Base-by-base conservation (phyloP, 176 grass and related monocot genomes). In the Elaeis guineensis region DNA sequence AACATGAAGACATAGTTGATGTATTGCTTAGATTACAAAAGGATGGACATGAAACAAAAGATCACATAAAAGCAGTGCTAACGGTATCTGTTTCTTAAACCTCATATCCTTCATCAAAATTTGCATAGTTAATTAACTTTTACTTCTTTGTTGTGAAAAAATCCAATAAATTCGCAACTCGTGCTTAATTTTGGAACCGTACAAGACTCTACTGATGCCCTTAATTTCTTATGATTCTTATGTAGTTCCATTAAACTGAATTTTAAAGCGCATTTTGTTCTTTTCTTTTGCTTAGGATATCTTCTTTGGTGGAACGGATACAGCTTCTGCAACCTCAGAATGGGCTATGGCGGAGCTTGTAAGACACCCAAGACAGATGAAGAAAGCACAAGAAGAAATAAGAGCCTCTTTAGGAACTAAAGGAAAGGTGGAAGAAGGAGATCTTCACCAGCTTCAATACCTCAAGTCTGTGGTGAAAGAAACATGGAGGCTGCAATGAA, bases 341-440 rank as follows among this genome's bases (percentile, higher is more conserved):
- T 80, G 82, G 82, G 52, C 51, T 0, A 61, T 86, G 52, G 30
- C 82, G 0, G 77, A 80, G 26, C 73, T 86, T 0, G 50, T 60
- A 1, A 61, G 57, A 20, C 72, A 73, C 12, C 77, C 73, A 0
- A 19, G 3, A 11, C 3, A 22, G 1, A 62, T 80, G 72, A 56
- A 72, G 9, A 77, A 74, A 24, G 72, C 68, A 50, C 77, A 77
- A 21, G 23, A 24, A 2, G 77, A 86, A 65, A 12, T 80, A n/a
- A n/a, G 63, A 1, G 16, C 56, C 17, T 15, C 63, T 1, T 64
- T 73, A 8, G 61, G 50, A 14, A 44, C 64, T 15, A 44, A 25
- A 3, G 25, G 21, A 1, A 55, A 44, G 2, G 72, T 80, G 17
- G 55, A 62, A 14, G 73, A 86, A n/a, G 17, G 14, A 4, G 77